Base-by-base conservation (phyloP, 2,329 filamentous ascomycete genomes). In the Epichloe uncinata region DNA sequence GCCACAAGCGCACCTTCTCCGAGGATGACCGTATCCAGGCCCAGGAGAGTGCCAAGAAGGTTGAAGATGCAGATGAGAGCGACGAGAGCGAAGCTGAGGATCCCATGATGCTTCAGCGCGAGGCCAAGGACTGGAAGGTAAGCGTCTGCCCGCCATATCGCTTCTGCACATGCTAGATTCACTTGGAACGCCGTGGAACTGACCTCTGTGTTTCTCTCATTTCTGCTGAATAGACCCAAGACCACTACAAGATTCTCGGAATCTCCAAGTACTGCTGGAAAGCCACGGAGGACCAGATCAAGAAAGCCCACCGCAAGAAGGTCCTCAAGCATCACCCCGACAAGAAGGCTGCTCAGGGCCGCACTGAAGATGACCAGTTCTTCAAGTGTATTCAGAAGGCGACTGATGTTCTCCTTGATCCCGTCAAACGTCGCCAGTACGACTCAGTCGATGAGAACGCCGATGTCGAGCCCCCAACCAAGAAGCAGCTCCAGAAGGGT, bases 361-460 rank as follows among this genome's bases (percentile, higher is more conserved):
- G 81, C 61, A 79, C 81, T 59, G 90, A 97, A 62, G 91, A 96
- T 70, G 93, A 98, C 69, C 87, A 86, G 68, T 98, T 98, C 78
- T 98, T 98, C 85, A 98, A 98, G 79, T 98, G 94, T 71, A 98
- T 98, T 69, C 94, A 98, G 69, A 96, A 96, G 71, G 93, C 93
- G 51, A 91, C 85, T 61, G 93, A 98, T 63, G 79, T 97, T 48
- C 85, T 98, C 16, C 79, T 88, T 50, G 93, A 98, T 73, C 93
- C 93, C 47, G 77, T 83, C 67, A 94, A 88, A 74, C 87, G 93
- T 54, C 84, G 90, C 52, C 93, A 98, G 72, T 98, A 85, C 72
- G 93, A 98, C 70, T 95, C 88, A 2, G 90, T 97, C 54, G 93
- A 98, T 63, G 90, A 96, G 70, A 82, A 81, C 59, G 93, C 93